Base-by-base conservation (phyloP, 306 rosid species). In the Cucurbita argyrosperma region DNA sequence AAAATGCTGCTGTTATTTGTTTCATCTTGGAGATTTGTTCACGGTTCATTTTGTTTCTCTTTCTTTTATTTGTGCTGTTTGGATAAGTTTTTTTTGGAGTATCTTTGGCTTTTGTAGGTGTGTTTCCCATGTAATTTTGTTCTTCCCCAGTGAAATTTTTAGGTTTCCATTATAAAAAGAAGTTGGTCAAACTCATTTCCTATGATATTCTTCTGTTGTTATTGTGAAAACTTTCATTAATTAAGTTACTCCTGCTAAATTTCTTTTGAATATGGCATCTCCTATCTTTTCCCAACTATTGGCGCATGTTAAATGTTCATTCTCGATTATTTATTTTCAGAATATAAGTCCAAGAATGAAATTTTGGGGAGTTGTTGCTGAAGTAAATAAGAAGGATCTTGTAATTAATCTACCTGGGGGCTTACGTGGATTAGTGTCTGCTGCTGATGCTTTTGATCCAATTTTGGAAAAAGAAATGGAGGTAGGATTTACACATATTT, bases 351-450 rank as follows among this genome's bases (percentile, higher is more conserved):
- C 91, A 74, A 97, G 96, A 82, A 94, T 91, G 96, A 94, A 91
- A 81, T 81, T 94, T 15, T 87, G 96, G 95, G 99, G 99, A 82
- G 90, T 90, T 61, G 81, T 94, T 53, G 80, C 92, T n/a, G 99
- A 94, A 89, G 96, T 94, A 70, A 89, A 89, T 74, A 90, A 85
- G 13, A 91, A 87, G 79, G 99, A 94, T 76, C 86, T 91, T 46
- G 92, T 91, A 56, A 76, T 94, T 77, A 85, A 96, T 83, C 80
- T 94, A 52, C 99, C 97, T 0, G 92, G 99, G 57, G 99, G 97
- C 58, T 79, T 94, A 77, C 96, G 97, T 52, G 98, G 98, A 61
- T 78, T 94, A 70, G 96, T 90, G 76, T 89, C 90, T 53, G 87
- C 88, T 63, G 79, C 90, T 76, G 95, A 89, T 79, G 97, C 92